phyloP scores from a whole-genome alignment of 495 filamentous ascomycete species.

The Penicillium turbatum region DNA sequence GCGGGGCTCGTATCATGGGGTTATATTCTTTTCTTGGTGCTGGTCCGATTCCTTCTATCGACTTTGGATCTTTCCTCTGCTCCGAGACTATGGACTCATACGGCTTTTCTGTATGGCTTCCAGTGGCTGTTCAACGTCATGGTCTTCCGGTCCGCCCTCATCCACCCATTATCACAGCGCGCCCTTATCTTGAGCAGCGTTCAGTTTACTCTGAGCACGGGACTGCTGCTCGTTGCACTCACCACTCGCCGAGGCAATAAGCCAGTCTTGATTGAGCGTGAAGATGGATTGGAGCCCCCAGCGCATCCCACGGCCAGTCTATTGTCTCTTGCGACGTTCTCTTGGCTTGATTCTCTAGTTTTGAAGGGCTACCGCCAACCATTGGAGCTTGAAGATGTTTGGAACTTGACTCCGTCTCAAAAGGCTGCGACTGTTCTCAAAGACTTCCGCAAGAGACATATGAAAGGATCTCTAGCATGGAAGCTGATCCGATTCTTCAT shows the following conservation, averaged over 20 bases:
- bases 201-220: slow-evolving; percentile 67
- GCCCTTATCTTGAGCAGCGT: slow-evolving; percentile 58
- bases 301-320: slow-evolving; percentile 81
- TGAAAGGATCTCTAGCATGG: slow-evolving; percentile 73
- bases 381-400: slow-evolving; percentile 76
- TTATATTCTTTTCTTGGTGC: slow-evolving; percentile 74
- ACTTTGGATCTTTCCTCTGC: slow-evolving; percentile 58
- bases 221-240: slow-evolving; percentile 70
- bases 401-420: slow-evolving; percentile 85
- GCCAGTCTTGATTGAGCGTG: slow-evolving; percentile 76
- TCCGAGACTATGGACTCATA: slow-evolving; percentile 88
- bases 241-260: slow-evolving; percentile 91
- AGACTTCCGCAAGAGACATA: slow-evolving; percentile 80
- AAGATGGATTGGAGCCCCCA: slow-evolving; percentile 80
- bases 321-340: slow-evolving; percentile 80
- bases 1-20: slow-evolving; percentile 67
- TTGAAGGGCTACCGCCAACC: slow-evolving; percentile 87
- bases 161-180: slow-evolving; percentile 61
- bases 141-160: slow-evolving; percentile 77
- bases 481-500: slow-evolving; percentile 85
- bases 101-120: slow-evolving; percentile 74
- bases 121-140: slow-evolving; percentile 75
- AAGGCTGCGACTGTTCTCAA: slow-evolving; percentile 75
- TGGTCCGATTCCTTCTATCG: slow-evolving; percentile 67
- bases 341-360: slow-evolving; percentile 87